Base-by-base conservation (phyloP, 1,284 basidiomycete species). In the Leccinum fallax region DNA sequence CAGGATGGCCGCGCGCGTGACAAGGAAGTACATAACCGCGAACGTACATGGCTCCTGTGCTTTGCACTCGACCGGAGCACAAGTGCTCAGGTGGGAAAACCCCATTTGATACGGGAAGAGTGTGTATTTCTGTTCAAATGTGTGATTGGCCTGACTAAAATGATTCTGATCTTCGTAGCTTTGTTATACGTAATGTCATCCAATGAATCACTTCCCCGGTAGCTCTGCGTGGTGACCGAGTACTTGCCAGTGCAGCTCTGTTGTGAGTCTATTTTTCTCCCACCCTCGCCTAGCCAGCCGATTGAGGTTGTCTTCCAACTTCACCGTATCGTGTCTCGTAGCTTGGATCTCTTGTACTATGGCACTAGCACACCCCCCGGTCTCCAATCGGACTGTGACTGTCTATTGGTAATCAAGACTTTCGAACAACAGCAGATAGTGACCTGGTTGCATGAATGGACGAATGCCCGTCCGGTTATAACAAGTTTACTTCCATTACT, bases 1-100 rank as follows among this genome's bases (percentile, higher is more conserved):
- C 80, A 88, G 16, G 93, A 94, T 71, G 90, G 87, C 38, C 83
- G 82, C 56, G 84, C 88, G 30, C 85, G 90, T 57, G 89, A 91
- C 65, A 79, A 81, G 67, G 94, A 97, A 78, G 90, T 97, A 16
- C 89, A 94, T 76, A 98, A 97, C 75, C 85, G 96, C 49, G 96
- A 98, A 75, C 81, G 95, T 54, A 96, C 94, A 24, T 98, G 96
- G 96, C 83, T 97, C 58, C 77, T 96, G 65, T 97, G 94, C 74
- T 98, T 94, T 75, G 87, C 87, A 60, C 82, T 97, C 40, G 96
- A 98, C 76, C 86, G 95, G 61, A 96, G 94, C 66, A 85, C 92
- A 62, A 94, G 93, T 66, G 92, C 95, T 1, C 95, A 96, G 78
- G 93, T 95, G 92, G 93, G 94, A 61, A 95, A 95, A 76, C 93